Conservation (phyloP, 2,329 filamentous ascomycete species). For the Cyphellophora europaea region DNA sequence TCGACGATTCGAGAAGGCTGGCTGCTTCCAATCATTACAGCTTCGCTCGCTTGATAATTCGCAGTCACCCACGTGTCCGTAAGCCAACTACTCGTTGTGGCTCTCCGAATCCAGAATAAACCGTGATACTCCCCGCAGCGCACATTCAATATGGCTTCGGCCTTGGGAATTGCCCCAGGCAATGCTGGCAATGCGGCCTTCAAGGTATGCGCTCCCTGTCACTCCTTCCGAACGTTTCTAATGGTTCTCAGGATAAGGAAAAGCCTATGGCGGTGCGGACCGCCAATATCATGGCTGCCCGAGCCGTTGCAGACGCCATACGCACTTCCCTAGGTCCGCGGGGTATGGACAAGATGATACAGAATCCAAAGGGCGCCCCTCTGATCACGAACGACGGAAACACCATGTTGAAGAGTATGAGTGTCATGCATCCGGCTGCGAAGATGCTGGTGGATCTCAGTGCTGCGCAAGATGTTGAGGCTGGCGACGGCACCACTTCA, state of each 20-base stretch:
- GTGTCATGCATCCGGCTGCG: constrained; percentile 97
- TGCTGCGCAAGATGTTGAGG: constrained; percentile 95
- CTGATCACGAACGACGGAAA: constrained; percentile 99
- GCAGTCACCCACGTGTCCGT: too few species aligned
- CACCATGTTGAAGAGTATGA: constrained; percentile 98
- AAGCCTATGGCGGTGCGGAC: constrained; percentile 96
- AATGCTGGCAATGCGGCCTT: constrained; percentile 55
- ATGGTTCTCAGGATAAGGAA: constrained; percentile 62
- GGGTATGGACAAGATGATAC: constrained; percentile 99
- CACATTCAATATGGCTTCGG: constrained; percentile 47
- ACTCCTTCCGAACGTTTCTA: constrained; percentile 14
- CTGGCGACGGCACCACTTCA: constrained; percentile 94
- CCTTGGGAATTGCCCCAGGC: constrained; percentile 32
- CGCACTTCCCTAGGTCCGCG: constrained; percentile 91
- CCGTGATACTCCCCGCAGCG: too few species aligned
- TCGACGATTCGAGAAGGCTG: too few species aligned
- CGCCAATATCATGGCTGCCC: constrained; percentile 91
- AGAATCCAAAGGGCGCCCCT: constrained; percentile 90
- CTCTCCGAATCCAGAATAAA: too few species aligned
- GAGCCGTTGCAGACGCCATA: constrained; percentile 97
- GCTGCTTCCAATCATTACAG: too few species aligned
- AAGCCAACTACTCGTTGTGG: too few species aligned
- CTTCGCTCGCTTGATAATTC: too few species aligned
- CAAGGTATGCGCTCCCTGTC: constrained; percentile 39
- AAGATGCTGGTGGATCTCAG: constrained; percentile 99